These are phyloP conservation scores for Mycosarcoma mackinlayi DNA, from an alignment of 1,284 basidiomycete species.

Conservation along the genomic window DNA sequence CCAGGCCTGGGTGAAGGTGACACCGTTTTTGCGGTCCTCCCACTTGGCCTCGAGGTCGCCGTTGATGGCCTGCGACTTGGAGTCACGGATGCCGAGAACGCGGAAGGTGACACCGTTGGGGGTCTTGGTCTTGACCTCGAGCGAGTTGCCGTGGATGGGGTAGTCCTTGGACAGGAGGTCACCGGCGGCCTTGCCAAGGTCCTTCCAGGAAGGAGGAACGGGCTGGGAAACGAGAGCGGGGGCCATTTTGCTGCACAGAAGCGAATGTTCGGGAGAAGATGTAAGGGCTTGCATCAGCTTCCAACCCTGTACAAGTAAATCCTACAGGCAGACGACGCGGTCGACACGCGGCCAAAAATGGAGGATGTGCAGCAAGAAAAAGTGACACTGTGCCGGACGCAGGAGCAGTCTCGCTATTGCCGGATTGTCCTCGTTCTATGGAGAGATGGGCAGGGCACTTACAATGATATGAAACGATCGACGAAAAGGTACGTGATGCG, in stretches of 20 bases:
- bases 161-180: constrained; percentile 95
- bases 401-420: too few species aligned
- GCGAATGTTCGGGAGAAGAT: neutral
- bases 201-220: constrained; percentile 67
- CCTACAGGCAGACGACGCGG: too few species aligned
- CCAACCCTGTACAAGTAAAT: too few species aligned
- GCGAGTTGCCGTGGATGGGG: constrained; percentile 78
- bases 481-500: constrained; percentile 24
- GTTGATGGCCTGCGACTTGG: constrained; percentile 65
- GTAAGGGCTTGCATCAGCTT: too few species aligned
- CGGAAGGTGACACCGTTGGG: constrained; percentile 73
- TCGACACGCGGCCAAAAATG: too few species aligned
- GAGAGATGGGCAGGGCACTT: too few species aligned
- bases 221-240: constrained; percentile 53
- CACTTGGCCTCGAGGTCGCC: constrained; percentile 69
- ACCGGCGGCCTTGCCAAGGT: constrained; percentile 80
- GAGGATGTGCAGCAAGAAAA: too few species aligned
- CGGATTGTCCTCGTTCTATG: too few species aligned
- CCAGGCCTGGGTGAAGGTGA: constrained; percentile 76
- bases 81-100: constrained; percentile 67
- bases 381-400: too few species aligned
- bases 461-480: constrained; percentile 23
- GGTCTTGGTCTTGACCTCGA: constrained; percentile 88
- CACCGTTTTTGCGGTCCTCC: constrained; percentile 66
- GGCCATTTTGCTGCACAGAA: constrained; percentile 26